Evolutionary conservation across 441 rosid species (phyloP), one percentile per base, ranked within the genome.

Genomic region (Daphne laureola): DNA sequence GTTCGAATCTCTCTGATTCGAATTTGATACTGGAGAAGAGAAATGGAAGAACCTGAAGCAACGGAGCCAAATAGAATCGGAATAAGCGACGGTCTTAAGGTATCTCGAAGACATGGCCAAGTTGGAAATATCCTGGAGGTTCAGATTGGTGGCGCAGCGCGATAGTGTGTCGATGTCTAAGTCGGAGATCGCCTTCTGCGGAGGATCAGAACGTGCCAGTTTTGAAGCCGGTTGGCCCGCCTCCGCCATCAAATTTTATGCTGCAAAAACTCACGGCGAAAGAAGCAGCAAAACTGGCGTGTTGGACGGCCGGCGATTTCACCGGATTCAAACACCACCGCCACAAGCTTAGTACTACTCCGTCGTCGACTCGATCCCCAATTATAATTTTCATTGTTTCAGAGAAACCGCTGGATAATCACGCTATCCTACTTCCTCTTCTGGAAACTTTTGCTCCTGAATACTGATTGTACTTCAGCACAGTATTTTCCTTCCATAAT

Each of bases 1-100:
- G 49, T 8, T 16, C 3, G 49, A 46, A 43, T 43, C 14, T 16
- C 13, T 8, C 14, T 17, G 57, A 42, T 18, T 13, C 23, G 31
- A 56, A 46, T 45, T 45, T 9, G 2, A 31, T 17, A 31, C 18
- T 27, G 47, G 18, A 49, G 46, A 12, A 16, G 12, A 6, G 2
- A 18, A 56, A 42, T n/a, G 7, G 46, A 31, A 13, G 14, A 45
- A 60, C 64, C 64, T 43, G 64, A 60, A 60, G 57, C 31, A 49
- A 15, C 25, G 57, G 44, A 60, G 51, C 64, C 64, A 60, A 31
- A 60, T 17, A 4, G 64, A 51, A 41, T 60, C 64, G 21, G 64
- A 60, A 31, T 44, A 51, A 17, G 56, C 44, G 23, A 43, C 43
- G 3, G 17, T 59, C 17, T 26, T 43, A 43, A 59, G 63, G 48